A percentile compares a stretch with the other conserved stretches of the same genome.
These are phyloP conservation scores for Beauveria asiatica DNA, from an alignment of 2,329 filamentous ascomycete species.

Conservation along the genomic window DNA sequence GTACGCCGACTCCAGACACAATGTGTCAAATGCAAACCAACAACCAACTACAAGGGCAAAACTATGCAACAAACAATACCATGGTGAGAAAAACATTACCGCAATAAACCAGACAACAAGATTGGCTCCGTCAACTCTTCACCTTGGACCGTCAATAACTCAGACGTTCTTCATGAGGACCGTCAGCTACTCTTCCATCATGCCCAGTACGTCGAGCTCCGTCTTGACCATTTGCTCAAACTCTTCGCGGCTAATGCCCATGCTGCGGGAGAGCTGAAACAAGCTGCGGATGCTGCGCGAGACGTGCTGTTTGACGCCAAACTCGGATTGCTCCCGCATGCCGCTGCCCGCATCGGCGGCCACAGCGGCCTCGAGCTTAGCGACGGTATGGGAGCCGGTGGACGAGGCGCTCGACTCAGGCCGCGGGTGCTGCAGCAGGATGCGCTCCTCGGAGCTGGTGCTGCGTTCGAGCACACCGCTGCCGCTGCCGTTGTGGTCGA, in stretches of 20 bases:
- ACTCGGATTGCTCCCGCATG: conserved; percentile 55
- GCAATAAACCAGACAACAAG: neutral
- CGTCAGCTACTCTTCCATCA: conserved; percentile 28
- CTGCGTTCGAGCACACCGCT: conserved; percentile 6
- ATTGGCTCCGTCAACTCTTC: too few species aligned
- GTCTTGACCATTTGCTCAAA: conserved; percentile 64
- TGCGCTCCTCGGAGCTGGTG: neutral
- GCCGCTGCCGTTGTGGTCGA: neutral
- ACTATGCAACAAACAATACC: neutral
- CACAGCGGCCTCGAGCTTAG: conserved; percentile 51
- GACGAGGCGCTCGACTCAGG: conserved; percentile 51
- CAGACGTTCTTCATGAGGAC: too few species aligned
- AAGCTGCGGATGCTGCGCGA: conserved; percentile 69
- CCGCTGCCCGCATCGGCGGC: conserved; percentile 17
- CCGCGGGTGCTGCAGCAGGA: conserved; percentile 43
- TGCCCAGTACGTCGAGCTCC: conserved; percentile 60
- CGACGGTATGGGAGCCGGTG: conserved; percentile 46
- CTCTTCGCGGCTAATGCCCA: conserved; percentile 65
- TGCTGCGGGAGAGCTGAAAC: conserved; percentile 59
- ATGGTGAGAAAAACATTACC: neutral
- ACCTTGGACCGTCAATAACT: too few species aligned
- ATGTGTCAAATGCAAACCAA: neutral
- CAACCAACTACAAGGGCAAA: neutral
- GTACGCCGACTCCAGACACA: neutral
- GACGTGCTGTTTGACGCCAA: conserved; percentile 71